Evolutionary conservation across 78 protist species (phyloP).

Genomic region (Dictyostelium brefeldianum): DNA sequence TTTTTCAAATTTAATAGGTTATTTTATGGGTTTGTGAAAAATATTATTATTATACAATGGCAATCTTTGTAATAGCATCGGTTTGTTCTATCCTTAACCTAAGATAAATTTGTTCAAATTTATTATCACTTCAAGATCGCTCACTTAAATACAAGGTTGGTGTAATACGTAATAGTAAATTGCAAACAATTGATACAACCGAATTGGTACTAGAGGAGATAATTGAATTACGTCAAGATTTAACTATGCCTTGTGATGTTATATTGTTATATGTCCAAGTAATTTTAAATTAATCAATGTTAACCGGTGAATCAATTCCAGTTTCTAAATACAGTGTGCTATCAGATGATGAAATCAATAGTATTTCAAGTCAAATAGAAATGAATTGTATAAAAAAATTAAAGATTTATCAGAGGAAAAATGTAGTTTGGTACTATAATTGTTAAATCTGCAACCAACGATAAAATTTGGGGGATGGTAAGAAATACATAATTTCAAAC

Average conservation of each 20-base stretch:
- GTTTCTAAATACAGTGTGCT: slow-evolving; percentile 60
- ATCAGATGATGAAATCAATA: background rate
- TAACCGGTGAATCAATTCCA: slow-evolving; percentile 98
- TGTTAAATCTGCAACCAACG: slow-evolving; percentile 2
- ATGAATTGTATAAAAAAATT: background rate
- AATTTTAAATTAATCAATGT: slow-evolving; percentile 96
- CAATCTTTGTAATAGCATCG: slow-evolving; percentile 87
- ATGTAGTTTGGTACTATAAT: slow-evolving; percentile 39
- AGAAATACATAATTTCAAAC: slow-evolving; percentile 83
- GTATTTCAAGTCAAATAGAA: background rate
- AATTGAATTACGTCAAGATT: slow-evolving; percentile 17
- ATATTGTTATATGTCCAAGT: slow-evolving; percentile 93
- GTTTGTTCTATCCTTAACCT: slow-evolving; percentile 54
- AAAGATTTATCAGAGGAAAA: slow-evolving; percentile 23
- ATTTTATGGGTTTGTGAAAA: slow-evolving; percentile 87
- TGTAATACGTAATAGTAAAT: slow-evolving; percentile 12
- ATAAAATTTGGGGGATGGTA: slow-evolving; percentile 41
- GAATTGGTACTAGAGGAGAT: slow-evolving; percentile 65
- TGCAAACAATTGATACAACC: background rate
- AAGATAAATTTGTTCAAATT: slow-evolving; percentile 38
- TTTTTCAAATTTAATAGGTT: slow-evolving; percentile 90
- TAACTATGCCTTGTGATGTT: slow-evolving; percentile 92
- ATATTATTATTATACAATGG: slow-evolving; percentile 88
- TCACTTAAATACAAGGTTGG: background rate
- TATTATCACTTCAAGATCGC: slow-evolving; percentile 72